Evolutionary conservation across 2,329 filamentous ascomycete species (phyloP), one percentile per base, ranked within the genome.

Genomic region (Meredithiella fracta): DNA sequence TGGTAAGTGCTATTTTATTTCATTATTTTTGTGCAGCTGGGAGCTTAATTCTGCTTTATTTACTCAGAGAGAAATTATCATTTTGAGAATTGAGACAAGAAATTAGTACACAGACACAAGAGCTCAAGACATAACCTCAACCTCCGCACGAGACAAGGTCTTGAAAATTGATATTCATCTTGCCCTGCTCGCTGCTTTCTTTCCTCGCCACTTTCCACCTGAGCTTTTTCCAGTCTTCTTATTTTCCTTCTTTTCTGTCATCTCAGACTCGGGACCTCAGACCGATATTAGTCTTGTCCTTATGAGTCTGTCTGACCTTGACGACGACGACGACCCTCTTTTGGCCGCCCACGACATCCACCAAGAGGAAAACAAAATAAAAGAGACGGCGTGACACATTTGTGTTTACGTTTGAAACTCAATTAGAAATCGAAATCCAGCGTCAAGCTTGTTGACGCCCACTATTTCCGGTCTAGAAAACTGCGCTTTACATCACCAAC

Each of bases 101-200:
- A 49, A 47, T 17, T 14, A 20, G 23, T 26, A 49, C 44, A 49
- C 44, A 49, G 44, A 49, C 44, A 14, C 44, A 23, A 20, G 38
- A 7, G 22, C 5, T 49, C 44, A 49, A 49, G 44, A 49, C 44
- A 49, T 49, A 49, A 49, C 44, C 23, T 49, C 22, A 49, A 49
- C 44, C 44, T 49, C 44, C 44, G 25, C 44, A 25, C 22, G 23
- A 49, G 44, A 49, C 44, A 49, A 49, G 44, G 44, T 26, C 25
- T 23, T 49, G 44, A 25, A 20, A 49, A 14, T 49, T 49, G 44
- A 49, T 49, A 49, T 49, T 49, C 51, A 23, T 55, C 42, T 50
- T 55, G 42, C 44, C 29, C 47, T 53, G 51, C 44, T 49, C 44
- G 17, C 22, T 26, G 22, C 3, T 47, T 37, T 17, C 25, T 49